Evolutionary conservation across 1,139 yeast species (phyloP).

Genomic region (Nakaseomyces bracarensis): DNA sequence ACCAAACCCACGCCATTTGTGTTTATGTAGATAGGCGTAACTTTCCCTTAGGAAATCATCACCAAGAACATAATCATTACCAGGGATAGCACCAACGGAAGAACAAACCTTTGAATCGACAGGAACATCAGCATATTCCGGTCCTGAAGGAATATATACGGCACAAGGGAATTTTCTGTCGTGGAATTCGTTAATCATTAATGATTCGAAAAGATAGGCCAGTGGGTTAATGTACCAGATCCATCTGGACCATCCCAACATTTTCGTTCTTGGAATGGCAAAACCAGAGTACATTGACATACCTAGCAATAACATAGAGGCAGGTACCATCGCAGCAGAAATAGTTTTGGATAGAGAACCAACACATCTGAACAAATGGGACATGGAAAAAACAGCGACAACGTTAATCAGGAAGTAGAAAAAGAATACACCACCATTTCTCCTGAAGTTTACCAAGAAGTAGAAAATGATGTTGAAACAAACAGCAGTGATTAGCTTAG

Average conservation of each 20-base stretch:
- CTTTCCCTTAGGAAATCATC: slow-evolving; percentile 33
- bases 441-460: slow-evolving; percentile 51
- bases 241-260: slow-evolving; percentile 67
- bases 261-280: slow-evolving; percentile 48
- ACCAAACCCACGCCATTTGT: slow-evolving; percentile 71
- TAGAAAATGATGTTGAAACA: slow-evolving; percentile 49
- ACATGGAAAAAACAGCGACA: slow-evolving; percentile 46
- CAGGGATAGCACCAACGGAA: slow-evolving; percentile 35
- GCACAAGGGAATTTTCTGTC: slow-evolving; percentile 39
- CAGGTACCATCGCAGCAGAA: slow-evolving; percentile 56
- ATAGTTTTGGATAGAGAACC: slow-evolving; percentile 49
- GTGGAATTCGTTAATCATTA: slow-evolving; percentile 53
- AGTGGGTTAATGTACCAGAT: slow-evolving; percentile 56
- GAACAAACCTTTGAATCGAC: slow-evolving; percentile 38
- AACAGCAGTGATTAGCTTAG: slow-evolving; percentile 41
- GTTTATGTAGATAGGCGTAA: slow-evolving; percentile 39
- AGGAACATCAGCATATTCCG: slow-evolving; percentile 35
- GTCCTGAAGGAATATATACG: slow-evolving; percentile 25
- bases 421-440: slow-evolving; percentile 54
- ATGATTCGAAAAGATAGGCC: slow-evolving; percentile 51
- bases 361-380: slow-evolving; percentile 52
- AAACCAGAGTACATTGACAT: slow-evolving; percentile 58
- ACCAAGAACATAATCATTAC: slow-evolving; percentile 34
- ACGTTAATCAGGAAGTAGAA: slow-evolving; percentile 44
- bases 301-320: slow-evolving; percentile 46